A percentile compares a stretch with the other conserved stretches of the same genome.
Evolutionary conservation across 345 rosid genomes (phyloP).

Genomic region (Limnanthes douglasii): DNA sequence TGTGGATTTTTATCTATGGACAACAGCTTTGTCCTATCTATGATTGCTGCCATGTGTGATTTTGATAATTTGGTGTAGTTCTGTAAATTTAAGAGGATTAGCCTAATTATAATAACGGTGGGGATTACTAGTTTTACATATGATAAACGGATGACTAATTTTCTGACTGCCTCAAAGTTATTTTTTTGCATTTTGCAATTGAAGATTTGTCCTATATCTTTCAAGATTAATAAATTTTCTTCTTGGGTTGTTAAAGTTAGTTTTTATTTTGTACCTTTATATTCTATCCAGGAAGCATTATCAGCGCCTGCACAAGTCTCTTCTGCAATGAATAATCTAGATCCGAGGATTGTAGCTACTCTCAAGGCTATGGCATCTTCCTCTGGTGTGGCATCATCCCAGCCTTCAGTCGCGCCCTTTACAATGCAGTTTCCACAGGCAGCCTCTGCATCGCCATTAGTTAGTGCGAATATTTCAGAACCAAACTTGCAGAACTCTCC

Average conservation of each 20-base stretch:
- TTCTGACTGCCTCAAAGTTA: too few relatives aligned
- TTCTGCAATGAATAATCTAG: conserved; percentile 35
- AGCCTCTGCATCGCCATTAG: conserved; percentile 43
- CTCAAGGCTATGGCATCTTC: conserved; percentile 43
- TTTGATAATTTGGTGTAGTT: too few relatives aligned
- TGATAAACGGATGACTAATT: too few relatives aligned
- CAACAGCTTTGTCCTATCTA: too few relatives aligned
- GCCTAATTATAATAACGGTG: too few relatives aligned
- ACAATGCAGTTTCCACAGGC: conserved; percentile 41
- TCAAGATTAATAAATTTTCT: conserved; percentile 1
- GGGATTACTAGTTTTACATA: too few relatives aligned
- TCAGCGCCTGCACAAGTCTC: conserved; percentile 43
- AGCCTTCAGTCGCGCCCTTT: conserved; percentile 27
- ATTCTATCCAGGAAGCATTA: conserved; percentile 55
- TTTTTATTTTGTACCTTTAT: conserved; percentile 7
- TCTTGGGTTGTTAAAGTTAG: too few relatives aligned
- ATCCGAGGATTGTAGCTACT: conserved; percentile 47
- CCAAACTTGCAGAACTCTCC: conserved; percentile 80
- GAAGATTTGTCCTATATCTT: too few relatives aligned
- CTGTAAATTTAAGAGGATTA: too few relatives aligned
- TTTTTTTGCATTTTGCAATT: neutral
- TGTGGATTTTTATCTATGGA: too few relatives aligned
- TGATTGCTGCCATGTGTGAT: too few relatives aligned
- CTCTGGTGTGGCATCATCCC: conserved; percentile 41
- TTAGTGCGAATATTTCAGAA: conserved; percentile 40